phyloP scores from a whole-genome alignment of 805 yeast species.

The Ogataea methanolica region DNA sequence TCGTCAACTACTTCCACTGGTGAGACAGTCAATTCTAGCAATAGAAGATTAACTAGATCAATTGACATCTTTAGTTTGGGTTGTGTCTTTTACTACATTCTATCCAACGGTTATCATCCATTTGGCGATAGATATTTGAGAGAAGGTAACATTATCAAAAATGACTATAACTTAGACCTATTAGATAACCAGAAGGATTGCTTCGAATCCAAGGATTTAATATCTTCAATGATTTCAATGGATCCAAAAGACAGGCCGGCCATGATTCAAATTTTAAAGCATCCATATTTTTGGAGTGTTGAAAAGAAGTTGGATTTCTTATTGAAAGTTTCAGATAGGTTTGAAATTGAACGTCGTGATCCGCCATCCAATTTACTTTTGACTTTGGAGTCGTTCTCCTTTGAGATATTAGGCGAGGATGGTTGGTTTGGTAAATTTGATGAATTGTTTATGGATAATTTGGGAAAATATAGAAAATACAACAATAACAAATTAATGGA shows the following conservation, averaged over 20 bases:
- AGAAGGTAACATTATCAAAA: slow-evolving; percentile 82
- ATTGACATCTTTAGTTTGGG: slow-evolving; percentile 94
- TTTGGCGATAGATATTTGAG: slow-evolving; percentile 89
- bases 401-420: slow-evolving; percentile 50
- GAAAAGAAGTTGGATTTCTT: slow-evolving; percentile 77
- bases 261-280: slow-evolving; percentile 62
- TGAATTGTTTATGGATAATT: slow-evolving; percentile 65
- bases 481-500: slow-evolving; percentile 77
- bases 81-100: slow-evolving; percentile 84
- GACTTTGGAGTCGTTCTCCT: slow-evolving; percentile 66
- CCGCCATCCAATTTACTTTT: slow-evolving; percentile 52
- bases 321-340: slow-evolving; percentile 82
- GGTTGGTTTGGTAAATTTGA: slow-evolving; percentile 83
- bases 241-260: slow-evolving; percentile 72
- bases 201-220: slow-evolving; percentile 68
- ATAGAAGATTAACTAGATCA: slow-evolving; percentile 73
- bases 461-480: slow-evolving; percentile 90
- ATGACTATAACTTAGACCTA: slow-evolving; percentile 47
- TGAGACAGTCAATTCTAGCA: slow-evolving; percentile 20
- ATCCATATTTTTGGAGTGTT: slow-evolving; percentile 84
- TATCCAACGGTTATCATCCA: slow-evolving; percentile 85
- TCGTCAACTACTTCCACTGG: not conserved
- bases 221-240: slow-evolving; percentile 62
- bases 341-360: slow-evolving; percentile 87
- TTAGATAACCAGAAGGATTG: slow-evolving; percentile 42